Percentiles rank a stretch among this genome's conserved stretches.
Conservation (phyloP, 768 basidiomycete species). For the Leucocoprinus sp. region DNA sequence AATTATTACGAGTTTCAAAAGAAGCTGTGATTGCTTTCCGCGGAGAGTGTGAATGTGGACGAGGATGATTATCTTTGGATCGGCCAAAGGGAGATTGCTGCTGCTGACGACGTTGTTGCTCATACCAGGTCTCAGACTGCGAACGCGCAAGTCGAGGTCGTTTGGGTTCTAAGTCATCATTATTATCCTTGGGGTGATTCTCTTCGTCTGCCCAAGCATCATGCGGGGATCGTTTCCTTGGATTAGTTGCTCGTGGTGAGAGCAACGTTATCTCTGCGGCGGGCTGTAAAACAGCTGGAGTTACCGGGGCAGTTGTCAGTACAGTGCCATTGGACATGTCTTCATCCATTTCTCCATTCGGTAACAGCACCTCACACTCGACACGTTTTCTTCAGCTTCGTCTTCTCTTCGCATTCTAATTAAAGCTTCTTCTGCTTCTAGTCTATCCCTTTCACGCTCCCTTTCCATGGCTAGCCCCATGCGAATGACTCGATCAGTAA, state of each 20-base stretch:
- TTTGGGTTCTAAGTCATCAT: constrained; percentile 4
- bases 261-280: background rate
- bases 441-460: constrained; percentile 10
- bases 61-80: no score
- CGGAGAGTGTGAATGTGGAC: background rate
- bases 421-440: constrained; percentile 13
- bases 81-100: no score
- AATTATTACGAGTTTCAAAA: background rate
- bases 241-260: background rate
- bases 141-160: constrained; percentile 8
- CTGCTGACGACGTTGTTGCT: background rate
- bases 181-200: background rate
- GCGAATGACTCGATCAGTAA: constrained; percentile 9
- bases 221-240: constrained; percentile 10
- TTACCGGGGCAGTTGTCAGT: background rate
- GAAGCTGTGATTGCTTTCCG: background rate
- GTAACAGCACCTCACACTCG: background rate
- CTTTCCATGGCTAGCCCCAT: constrained; percentile 9
- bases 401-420: constrained; percentile 13
- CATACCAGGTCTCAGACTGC: constrained; percentile 8
- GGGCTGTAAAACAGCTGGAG: background rate
- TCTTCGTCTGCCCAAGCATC: constrained; percentile 11
- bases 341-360: constrained; percentile 1
- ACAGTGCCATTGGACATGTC: background rate
- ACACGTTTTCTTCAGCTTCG: constrained; percentile 7